Evolutionary conservation across 2,329 filamentous ascomycete species (phyloP).

Genomic region (Venturia oleaginea): DNA sequence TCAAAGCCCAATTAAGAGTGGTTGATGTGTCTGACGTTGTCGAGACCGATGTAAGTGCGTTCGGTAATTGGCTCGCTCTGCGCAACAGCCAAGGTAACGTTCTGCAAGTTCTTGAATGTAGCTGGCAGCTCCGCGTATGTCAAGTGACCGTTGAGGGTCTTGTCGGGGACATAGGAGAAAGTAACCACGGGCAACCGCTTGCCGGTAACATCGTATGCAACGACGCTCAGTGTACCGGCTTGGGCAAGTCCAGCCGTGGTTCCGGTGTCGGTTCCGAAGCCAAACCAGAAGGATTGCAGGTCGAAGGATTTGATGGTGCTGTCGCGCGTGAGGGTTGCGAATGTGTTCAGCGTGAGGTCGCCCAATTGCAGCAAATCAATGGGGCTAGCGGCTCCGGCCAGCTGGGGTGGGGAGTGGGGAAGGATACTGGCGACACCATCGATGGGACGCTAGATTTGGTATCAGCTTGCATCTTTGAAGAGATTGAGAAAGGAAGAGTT

Average conservation of each 20-base stretch:
- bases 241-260: neutral
- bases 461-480: neutral
- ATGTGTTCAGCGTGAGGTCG: neutral
- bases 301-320: neutral
- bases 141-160: neutral
- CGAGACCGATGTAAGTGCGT: neutral
- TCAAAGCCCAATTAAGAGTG: neutral
- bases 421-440: neutral
- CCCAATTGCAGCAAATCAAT: neutral
- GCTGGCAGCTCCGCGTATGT: neutral
- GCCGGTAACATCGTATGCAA: neutral
- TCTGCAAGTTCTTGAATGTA: neutral
- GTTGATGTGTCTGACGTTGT: neutral
- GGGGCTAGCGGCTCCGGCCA: neutral
- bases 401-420: neutral
- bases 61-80: neutral
- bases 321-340: neutral
- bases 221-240: neutral
- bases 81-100: neutral
- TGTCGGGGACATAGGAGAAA: neutral
- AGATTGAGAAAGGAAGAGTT: neutral
- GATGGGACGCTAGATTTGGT: neutral
- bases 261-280: neutral
- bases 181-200: neutral
- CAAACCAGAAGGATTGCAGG: neutral